These are phyloP conservation scores for Acer yangbiense DNA, from an alignment of 345 rosid genomes.

Conservation along the genomic window DNA sequence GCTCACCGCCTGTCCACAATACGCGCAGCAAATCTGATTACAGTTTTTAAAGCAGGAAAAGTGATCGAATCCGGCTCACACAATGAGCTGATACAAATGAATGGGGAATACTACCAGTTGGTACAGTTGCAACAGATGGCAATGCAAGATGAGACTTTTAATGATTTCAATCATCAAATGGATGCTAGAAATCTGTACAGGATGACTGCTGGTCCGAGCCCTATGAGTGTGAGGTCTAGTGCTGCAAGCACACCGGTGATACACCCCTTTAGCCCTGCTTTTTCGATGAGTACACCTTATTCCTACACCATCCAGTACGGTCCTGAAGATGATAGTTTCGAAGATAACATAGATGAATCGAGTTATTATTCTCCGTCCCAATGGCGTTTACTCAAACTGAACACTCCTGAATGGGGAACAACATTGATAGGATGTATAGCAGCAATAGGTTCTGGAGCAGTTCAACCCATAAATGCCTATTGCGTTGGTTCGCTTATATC, in stretches of 20 bases:
- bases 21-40: conserved; percentile 46
- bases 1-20: conserved; percentile 70
- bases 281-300: conserved; percentile 60
- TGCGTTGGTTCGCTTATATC: conserved; percentile 61
- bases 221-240: conserved; percentile 47
- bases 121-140: conserved; percentile 49
- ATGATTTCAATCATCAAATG: conserved; percentile 17
- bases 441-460: conserved; percentile 63
- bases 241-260: conserved; percentile 42
- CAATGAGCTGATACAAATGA: conserved; percentile 43
- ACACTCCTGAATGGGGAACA: conserved; percentile 50
- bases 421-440: conserved; percentile 59
- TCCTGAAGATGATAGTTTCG: conserved; percentile 37
- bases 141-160: conserved; percentile 26
- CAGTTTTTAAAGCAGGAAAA: conserved; percentile 60
- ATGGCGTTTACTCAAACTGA: conserved; percentile 64
- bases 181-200: conserved; percentile 33
- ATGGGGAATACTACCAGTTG: conserved; percentile 56
- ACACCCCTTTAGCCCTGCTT: conserved; percentile 58
- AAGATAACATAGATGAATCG: conserved; percentile 24
- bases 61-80: conserved; percentile 67
- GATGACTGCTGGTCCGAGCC: conserved; percentile 41
- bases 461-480: conserved; percentile 71
- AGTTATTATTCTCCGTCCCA: conserved; percentile 52
- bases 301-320: conserved; percentile 50